phyloP scores from a whole-genome alignment of 345 rosid genomes.

The Mercurialis annua region DNA sequence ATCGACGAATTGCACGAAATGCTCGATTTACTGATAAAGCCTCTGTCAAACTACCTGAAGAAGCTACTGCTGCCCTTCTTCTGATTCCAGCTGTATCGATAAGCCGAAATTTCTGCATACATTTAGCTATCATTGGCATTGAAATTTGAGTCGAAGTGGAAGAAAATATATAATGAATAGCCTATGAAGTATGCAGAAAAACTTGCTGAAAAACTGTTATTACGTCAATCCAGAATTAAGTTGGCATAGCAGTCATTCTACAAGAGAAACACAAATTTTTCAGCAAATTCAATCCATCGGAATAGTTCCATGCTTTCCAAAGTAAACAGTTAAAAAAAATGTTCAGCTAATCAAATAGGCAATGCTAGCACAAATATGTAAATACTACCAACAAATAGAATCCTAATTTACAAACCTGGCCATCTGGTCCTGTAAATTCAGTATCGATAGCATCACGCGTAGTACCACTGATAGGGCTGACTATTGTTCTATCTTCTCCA shows the following conservation, averaged over 20 bases:
- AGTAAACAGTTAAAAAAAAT: background rate
- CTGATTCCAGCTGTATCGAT: slow-evolving; percentile 98
- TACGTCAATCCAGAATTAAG: background rate
- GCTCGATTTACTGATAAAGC: slow-evolving; percentile 93
- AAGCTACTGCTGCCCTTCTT: slow-evolving; percentile 82
- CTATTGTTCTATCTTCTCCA: slow-evolving; percentile 95
- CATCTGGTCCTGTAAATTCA: slow-evolving; percentile 79
- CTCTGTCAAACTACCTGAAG: slow-evolving; percentile 86
- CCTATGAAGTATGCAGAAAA: background rate
- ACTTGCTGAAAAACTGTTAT: background rate
- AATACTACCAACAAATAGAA: background rate
- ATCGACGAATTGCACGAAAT: slow-evolving; percentile 83
- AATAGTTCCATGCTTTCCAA: background rate
- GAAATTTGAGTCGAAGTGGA: background rate
- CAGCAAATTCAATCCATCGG: background rate
- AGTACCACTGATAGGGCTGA: slow-evolving; percentile 96
- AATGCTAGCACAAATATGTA: background rate
- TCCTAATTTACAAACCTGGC: slow-evolving; percentile 54
- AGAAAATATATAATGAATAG: background rate
- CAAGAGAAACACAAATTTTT: background rate
- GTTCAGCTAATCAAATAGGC: background rate
- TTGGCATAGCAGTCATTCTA: background rate
- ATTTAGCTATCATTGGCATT: slow-evolving; percentile 12
- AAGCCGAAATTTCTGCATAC: slow-evolving; percentile 76
- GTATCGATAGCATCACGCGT: slow-evolving; percentile 98